These are phyloP conservation scores for Neurospora sublineolata DNA, from an alignment of 495 filamentous ascomycete species.

Conservation along the genomic window DNA sequence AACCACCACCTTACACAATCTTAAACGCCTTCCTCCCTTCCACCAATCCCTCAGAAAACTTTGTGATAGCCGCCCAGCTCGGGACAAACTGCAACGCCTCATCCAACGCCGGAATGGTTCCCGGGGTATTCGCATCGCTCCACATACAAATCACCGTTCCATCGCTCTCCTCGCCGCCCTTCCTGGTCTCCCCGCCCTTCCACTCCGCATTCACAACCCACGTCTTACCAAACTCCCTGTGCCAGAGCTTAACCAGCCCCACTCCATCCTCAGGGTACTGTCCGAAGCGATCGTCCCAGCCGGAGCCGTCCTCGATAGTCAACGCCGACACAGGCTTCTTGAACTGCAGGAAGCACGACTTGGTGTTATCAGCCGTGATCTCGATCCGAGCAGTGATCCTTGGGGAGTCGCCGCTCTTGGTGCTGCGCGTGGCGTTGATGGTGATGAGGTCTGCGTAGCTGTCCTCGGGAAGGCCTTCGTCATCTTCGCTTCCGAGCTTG, in stretches of 20 bases:
- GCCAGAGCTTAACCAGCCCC: slow-evolving; percentile 34
- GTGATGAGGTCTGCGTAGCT: slow-evolving; percentile 11
- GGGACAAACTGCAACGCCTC: slow-evolving; percentile 69
- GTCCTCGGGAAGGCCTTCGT: slow-evolving; percentile 6
- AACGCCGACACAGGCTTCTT: slow-evolving; percentile 15
- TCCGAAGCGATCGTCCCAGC: slow-evolving; percentile 59
- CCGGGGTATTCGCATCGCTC: slow-evolving; percentile 67
- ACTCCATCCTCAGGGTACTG: slow-evolving; percentile 39
- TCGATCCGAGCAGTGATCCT: slow-evolving; percentile 9
- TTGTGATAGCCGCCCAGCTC: slow-evolving; percentile 64
- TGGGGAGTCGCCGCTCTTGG: neutral
- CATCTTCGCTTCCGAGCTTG: slow-evolving; percentile 35
- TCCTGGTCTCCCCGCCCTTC: slow-evolving; percentile 22
- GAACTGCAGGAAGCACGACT: slow-evolving; percentile 24
- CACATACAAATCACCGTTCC: slow-evolving; percentile 73
- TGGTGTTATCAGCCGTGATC: slow-evolving; percentile 21
- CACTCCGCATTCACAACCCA: slow-evolving; percentile 74
- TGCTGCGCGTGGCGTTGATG: slow-evolving; percentile 16
- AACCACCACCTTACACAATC: slow-evolving; percentile 7
- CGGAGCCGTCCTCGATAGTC: slow-evolving; percentile 23
- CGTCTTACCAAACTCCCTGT: slow-evolving; percentile 58
- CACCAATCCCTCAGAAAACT: slow-evolving; percentile 67
- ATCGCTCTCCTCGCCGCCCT: slow-evolving; percentile 34
- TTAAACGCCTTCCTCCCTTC: slow-evolving; percentile 48
- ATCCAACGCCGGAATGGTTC: slow-evolving; percentile 73